phyloP scores from a whole-genome alignment of 2,329 filamentous ascomycete genomes.

The Colletotrichum spaethianum region DNA sequence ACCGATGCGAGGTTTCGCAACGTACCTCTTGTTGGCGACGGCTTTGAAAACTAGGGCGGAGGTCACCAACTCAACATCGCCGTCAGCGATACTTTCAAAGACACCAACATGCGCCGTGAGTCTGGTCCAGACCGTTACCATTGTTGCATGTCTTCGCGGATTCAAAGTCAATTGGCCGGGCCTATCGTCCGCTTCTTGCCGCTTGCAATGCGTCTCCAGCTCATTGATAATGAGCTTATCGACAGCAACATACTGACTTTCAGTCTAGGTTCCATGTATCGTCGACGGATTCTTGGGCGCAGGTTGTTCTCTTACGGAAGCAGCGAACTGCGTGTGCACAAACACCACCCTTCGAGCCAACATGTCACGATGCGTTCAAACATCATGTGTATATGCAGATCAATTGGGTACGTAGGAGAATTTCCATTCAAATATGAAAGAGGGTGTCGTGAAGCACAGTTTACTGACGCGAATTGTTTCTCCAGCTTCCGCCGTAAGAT shows the following conservation, averaged over 20 bases:
- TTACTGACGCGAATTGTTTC: neutral
- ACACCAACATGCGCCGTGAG: slow-evolving; percentile 33
- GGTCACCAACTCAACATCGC: neutral
- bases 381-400: slow-evolving; percentile 14
- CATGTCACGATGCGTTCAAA: slow-evolving; percentile 33
- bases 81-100: neutral
- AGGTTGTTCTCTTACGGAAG: slow-evolving; percentile 9
- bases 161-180: neutral
- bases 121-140: neutral
- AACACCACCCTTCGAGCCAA: slow-evolving; percentile 27
- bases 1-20: neutral
- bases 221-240: neutral
- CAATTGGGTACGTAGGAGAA: slow-evolving; percentile 20
- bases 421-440: neutral
- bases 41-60: neutral
- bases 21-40: neutral
- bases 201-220: neutral
- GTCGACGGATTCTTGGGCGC: slow-evolving; percentile 12
- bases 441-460: neutral
- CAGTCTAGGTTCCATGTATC: slow-evolving; percentile 25
- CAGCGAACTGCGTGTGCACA: slow-evolving; percentile 26
- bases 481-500: neutral
- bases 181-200: neutral
- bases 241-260: neutral
- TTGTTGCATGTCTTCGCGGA: neutral